Evolutionary conservation across 805 yeast species (phyloP), one percentile per base, ranked within the genome.

Genomic region (Ascoidea rubescens): DNA sequence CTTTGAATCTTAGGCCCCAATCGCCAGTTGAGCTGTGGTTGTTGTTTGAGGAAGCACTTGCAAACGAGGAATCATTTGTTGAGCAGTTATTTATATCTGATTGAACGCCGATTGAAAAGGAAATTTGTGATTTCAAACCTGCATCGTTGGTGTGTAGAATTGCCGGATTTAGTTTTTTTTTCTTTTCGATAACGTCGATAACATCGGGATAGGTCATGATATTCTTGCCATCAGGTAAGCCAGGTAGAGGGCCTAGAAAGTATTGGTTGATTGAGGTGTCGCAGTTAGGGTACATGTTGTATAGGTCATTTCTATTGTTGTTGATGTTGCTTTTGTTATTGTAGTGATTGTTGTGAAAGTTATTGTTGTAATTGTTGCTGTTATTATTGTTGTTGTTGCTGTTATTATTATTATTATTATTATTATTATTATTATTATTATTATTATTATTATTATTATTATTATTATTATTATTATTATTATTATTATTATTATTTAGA

Each of bases 181-280:
- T n/a, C 14, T 47, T 47, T 28, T 17, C 33, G 31, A 51, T 49
- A 10, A 49, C 47, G 31, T 52, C 51, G 5, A 76, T 70, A 6
- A 80, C 78, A 50, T 82, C 84, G 0, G 95, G 90, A 52, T 75
- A 80, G 16, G 79, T 71, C 43, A 64, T 66, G 48, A 58, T 58
- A 33, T 64, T 70, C 57, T 67, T 75, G 48, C 62, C 66, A 28
- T 62, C 67, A 54, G 68, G 57, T n/a, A 53, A 48, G 4, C 67
- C 63, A 14, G 60, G 55, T 52, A 60, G 68, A 1, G 76, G 71
- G 1, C 88, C 88, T 45, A 85, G 66, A 60, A 77, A 77, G 60
- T 80, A 84, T 62, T 84, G 93, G 62, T 84, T 84, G 32, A 82
- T 81, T 3, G 70, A 60, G 31, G 74, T 68, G 58, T 82, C 86